Evolutionary conservation across 495 filamentous ascomycete species (phyloP).

Genomic region (Neurospora sp.): DNA sequence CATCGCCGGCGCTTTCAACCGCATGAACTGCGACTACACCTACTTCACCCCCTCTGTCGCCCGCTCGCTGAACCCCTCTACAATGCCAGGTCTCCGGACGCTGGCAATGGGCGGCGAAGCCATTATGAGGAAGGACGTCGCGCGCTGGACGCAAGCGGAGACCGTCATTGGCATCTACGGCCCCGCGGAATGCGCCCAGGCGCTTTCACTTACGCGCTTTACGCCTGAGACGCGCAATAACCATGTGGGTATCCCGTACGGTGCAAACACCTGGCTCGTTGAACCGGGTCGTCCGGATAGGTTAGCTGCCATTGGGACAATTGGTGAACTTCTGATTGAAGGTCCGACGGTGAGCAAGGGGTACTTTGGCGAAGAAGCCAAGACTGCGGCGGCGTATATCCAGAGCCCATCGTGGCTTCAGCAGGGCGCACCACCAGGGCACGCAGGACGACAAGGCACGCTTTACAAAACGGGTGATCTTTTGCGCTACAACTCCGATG

Average conservation of each 20-base stretch:
- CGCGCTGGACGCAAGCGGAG: conserved; percentile 17
- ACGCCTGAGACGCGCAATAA: background rate
- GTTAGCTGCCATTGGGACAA: conserved; percentile 30
- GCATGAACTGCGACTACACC: background rate
- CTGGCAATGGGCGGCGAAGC: conserved; percentile 20
- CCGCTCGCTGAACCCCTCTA: conserved; percentile 7
- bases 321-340: conserved; percentile 38
- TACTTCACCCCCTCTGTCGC: conserved; percentile 18
- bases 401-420: conserved; percentile 23
- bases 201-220: background rate
- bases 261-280: conserved; percentile 12
- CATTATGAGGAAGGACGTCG: conserved; percentile 11
- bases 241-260: background rate
- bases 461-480: conserved; percentile 55
- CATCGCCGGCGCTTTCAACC: conserved; percentile 20
- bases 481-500: conserved; percentile 44
- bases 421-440: background rate
- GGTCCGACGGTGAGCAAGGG: conserved; percentile 34
- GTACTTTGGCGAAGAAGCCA: background rate
- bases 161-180: conserved; percentile 46
- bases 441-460: background rate
- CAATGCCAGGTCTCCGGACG: conserved; percentile 14
- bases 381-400: conserved; percentile 28
- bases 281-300: conserved; percentile 21
- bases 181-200: conserved; percentile 38